phyloP scores from a whole-genome alignment of 192 early-diverging fungal genomes.

The Backusella morwellensis region DNA sequence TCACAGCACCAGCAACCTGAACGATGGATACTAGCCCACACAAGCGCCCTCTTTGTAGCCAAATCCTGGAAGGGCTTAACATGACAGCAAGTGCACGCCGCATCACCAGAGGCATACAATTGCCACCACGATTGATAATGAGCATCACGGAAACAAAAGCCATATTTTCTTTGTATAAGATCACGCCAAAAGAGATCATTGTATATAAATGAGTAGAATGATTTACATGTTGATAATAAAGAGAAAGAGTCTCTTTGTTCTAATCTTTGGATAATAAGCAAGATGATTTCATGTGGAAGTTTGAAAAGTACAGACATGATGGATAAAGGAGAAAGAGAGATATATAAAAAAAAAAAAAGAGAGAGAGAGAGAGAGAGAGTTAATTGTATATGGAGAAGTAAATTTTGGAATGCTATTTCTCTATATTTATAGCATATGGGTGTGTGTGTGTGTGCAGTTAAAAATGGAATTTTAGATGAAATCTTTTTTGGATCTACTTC shows the following conservation, averaged over 20 bases:
- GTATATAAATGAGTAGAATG: not conserved
- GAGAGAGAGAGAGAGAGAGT: not conserved
- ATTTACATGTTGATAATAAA: not conserved
- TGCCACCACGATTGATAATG: not conserved
- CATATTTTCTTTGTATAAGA: not conserved
- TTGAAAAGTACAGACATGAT: not conserved
- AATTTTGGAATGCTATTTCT: not conserved
- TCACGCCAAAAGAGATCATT: constrained; percentile 4
- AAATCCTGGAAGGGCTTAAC: not conserved
- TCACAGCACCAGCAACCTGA: not conserved
- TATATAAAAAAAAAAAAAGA: not conserved
- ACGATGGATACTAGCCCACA: not conserved
- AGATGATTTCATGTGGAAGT: constrained; percentile 11
- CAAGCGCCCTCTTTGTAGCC: not conserved
- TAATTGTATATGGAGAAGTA: not conserved
- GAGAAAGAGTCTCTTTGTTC: not conserved
- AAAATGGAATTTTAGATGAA: not conserved
- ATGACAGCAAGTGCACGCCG: not conserved
- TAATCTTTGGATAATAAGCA: not conserved
- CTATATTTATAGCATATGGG: not conserved
- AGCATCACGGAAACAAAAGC: not conserved
- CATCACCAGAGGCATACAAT: not conserved
- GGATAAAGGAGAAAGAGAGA: not conserved
- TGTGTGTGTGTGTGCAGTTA: not conserved
- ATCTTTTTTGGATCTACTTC: not conserved